Evolutionary conservation across 2,329 filamentous ascomycete species (phyloP), one percentile per base, ranked within the genome.

Genomic region (Exophiala lecanii-corni): DNA sequence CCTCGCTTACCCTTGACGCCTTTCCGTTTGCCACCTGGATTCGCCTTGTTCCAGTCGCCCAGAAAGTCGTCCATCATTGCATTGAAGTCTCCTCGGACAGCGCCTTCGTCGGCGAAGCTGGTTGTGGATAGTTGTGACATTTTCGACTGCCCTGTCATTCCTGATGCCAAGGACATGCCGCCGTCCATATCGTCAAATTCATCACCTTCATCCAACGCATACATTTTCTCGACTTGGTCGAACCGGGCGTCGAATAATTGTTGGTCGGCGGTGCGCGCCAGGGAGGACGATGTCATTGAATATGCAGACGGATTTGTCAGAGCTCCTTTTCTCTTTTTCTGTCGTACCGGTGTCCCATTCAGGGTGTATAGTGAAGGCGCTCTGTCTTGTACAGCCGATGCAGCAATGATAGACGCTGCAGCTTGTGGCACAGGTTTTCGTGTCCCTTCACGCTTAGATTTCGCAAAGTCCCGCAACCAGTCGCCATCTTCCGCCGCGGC

Each of bases 291-390:
- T 0, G 86, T 89, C 89, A 95, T 95, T 39, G 86, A 92, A 67
- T 92, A 94, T 45, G 78, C 81, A 1, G 89, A 92, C 1, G 86
- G 84, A 53, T 85, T 87, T 3, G 91, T 97, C 63, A 94, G 69
- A 2, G 92, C 91, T 34, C 89, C 91, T 72, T 95, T 97, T 60
- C 91, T 81, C 78, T 95, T 96, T 81, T 97, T 97, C 49, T 76
- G 78, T 39, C 86, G 80, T 23, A 72, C 60, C 2, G 68, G 68
- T 4, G 69, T 71, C 9, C 88, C 88, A 25, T 86, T 87, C 49
- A 82, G 84, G 50, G 65, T 70, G 62, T 64, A 72, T 20, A 65
- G 55, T 6, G 69, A 69, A n/a, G 69, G 63, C 17, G 65, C 55
- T 26, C 41, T 45, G 4, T 67, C 69, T n/a, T 57, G 58, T 20